These are phyloP conservation scores for Kluyveromyces wickerhamii DNA, from an alignment of 805 yeast species.

Conservation along the genomic window DNA sequence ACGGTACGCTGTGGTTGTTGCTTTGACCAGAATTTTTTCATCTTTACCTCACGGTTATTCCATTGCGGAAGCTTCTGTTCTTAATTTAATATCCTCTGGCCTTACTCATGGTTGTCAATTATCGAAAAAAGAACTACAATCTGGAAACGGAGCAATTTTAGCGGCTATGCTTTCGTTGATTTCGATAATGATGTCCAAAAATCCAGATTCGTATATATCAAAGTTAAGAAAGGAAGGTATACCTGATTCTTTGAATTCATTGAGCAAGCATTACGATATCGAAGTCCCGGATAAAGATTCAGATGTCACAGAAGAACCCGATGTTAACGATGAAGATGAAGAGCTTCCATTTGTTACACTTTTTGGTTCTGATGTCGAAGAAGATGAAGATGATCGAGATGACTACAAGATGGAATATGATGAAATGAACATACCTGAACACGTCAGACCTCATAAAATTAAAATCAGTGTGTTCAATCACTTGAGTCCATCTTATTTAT, in stretches of 20 bases:
- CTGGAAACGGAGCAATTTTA: conserved; percentile 34
- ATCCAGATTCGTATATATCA: conserved; percentile 37
- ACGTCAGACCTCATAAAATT: conserved; percentile 20
- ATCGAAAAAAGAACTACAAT: conserved; percentile 17
- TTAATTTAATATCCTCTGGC: conserved; percentile 49
- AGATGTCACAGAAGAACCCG: conserved; percentile 7
- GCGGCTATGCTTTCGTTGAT: conserved; percentile 46
- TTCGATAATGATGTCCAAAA: conserved; percentile 35
- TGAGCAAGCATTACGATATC: not conserved
- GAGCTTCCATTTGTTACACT: conserved; percentile 3
- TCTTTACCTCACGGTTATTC: conserved; percentile 31
- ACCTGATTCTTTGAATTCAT: conserved; percentile 11
- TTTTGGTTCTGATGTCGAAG: conserved; percentile 15
- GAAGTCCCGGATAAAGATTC: conserved; percentile 10
- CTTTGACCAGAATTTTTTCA: conserved; percentile 44
- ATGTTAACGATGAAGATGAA: conserved; percentile 10
- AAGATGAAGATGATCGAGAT: conserved; percentile 26
- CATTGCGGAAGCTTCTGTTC: conserved; percentile 26
- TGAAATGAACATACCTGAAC: conserved; percentile 28
- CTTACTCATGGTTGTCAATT: conserved; percentile 38
- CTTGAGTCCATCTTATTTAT: conserved; percentile 8
- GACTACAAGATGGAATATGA: conserved; percentile 23
- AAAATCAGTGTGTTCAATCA: conserved; percentile 16
- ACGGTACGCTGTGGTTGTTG: conserved; percentile 48
- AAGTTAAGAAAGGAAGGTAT: conserved; percentile 64